Evolutionary conservation across 2,329 filamentous ascomycete species (phyloP).

Genomic region (Fusarium sulawesiense): DNA sequence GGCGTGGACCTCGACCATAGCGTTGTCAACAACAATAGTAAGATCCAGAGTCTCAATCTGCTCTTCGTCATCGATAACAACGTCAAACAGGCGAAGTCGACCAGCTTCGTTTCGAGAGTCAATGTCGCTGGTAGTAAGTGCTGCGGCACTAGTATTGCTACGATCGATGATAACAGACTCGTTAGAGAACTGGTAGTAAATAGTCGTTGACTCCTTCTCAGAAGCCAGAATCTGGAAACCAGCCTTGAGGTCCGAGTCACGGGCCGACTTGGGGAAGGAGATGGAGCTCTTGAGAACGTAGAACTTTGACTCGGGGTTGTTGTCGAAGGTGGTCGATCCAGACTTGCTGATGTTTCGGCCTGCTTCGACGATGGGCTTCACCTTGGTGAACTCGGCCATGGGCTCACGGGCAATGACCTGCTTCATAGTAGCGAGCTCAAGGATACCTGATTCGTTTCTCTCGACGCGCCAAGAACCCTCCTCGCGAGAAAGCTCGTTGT

Average conservation of each 20-base stretch:
- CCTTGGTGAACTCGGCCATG: slow-evolving; percentile 47
- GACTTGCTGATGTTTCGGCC: slow-evolving; percentile 38
- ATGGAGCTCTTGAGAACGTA: slow-evolving; percentile 53
- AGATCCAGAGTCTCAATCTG: slow-evolving; percentile 53
- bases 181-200: slow-evolving; percentile 60
- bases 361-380: slow-evolving; percentile 40
- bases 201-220: slow-evolving; percentile 53
- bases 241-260: slow-evolving; percentile 51
- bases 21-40: slow-evolving; percentile 56
- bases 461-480: slow-evolving; percentile 54
- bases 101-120: slow-evolving; percentile 53
- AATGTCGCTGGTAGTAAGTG: slow-evolving; percentile 53
- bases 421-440: slow-evolving; percentile 53
- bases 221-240: slow-evolving; percentile 57
- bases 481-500: slow-evolving; percentile 54
- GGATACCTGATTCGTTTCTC: slow-evolving; percentile 46
- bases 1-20: slow-evolving; percentile 54
- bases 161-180: slow-evolving; percentile 57
- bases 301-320: slow-evolving; percentile 50
- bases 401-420: slow-evolving; percentile 55
- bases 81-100: slow-evolving; percentile 55
- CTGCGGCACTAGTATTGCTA: slow-evolving; percentile 55
- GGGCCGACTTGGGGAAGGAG: slow-evolving; percentile 51
- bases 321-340: slow-evolving; percentile 22
- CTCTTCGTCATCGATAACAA: slow-evolving; percentile 45